phyloP scores from a whole-genome alignment of 495 filamentous ascomycete genomes.

The Cercophora samala region DNA sequence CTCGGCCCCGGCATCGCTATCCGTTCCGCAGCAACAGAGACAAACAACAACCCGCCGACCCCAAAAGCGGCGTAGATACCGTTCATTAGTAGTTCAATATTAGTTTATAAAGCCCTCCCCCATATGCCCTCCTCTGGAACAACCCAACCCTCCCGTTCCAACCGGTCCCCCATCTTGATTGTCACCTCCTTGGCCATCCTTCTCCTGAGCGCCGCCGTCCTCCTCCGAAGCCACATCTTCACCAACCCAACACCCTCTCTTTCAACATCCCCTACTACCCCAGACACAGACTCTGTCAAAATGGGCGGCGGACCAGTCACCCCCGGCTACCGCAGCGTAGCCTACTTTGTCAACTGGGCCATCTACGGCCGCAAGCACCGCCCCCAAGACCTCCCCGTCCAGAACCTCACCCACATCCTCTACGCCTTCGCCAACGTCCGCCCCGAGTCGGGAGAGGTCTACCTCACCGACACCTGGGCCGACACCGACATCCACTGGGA shows the following conservation, averaged over 20 bases:
- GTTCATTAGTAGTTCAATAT: background rate
- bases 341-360: slow-evolving; percentile 91
- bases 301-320: slow-evolving; percentile 45
- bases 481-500: slow-evolving; percentile 88
- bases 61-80: too few species aligned
- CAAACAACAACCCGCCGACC: too few species aligned
- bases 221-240: background rate
- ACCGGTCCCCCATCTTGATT: background rate
- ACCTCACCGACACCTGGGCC: slow-evolving; percentile 77
- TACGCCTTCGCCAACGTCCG: slow-evolving; percentile 69
- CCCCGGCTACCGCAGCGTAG: slow-evolving; percentile 61
- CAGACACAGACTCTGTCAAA: slow-evolving; percentile 26
- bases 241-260: background rate
- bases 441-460: slow-evolving; percentile 62
- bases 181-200: background rate
- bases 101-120: background rate
- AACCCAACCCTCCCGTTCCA: background rate
- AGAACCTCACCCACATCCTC: slow-evolving; percentile 86
- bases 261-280: too few species aligned
- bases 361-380: slow-evolving; percentile 88
- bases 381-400: slow-evolving; percentile 80
- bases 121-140: background rate
- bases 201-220: background rate
- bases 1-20: too few species aligned
- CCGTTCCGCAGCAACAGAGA: too few species aligned